Evolutionary conservation across 2,329 filamentous ascomycete species (phyloP), one percentile per base, ranked within the genome.

Genomic region (Colletotrichum endophyticum): DNA sequence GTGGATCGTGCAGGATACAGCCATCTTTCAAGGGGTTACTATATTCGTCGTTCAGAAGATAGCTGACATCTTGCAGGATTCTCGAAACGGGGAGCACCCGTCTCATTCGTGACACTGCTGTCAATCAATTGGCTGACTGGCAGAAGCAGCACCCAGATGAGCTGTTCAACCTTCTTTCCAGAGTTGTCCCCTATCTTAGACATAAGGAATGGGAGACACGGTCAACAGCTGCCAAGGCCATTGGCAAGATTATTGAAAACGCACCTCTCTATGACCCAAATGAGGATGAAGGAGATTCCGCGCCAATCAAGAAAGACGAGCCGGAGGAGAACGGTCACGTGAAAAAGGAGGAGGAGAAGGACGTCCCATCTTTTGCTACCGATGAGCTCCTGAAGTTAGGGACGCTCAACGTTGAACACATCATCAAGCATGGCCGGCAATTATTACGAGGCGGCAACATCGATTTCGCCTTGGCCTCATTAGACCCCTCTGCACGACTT

Each of bases 61-160:
- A 63, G 66, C 78, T 79, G 13, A 81, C 59, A 49, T 44, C 53
- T 70, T 73, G 68, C 85, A 98, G 96, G 79, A 92, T 99, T 84
- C 93, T 99, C 81, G 97, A 99, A 90, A 99, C 97, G 74, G 97
- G 97, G 81, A 99, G 96, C 87, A 99, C 97, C 77, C 94, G 94
- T 83, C 90, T 99, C 80, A 99, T 99, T 83, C 94, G 98, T 80
- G 98, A 98, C 83, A 99, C 97, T 78, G 98, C 97, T 78, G 97
- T 98, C 78, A 96, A 98, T 83, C 97, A 99, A 87, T 91, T 99
- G 78, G 97, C 96, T 78, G 97, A 99, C 86, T 97, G 98, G 85
- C 98, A 99, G 86, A 99, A 98, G 84, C 95, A 97, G 84, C 97
- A 99, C 81, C 97, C 97, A 0, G 96, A 99, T 86, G 98, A 99